Conservation (phyloP, 1,284 basidiomycete genomes). For the Ganoderma leucocontextum region DNA sequence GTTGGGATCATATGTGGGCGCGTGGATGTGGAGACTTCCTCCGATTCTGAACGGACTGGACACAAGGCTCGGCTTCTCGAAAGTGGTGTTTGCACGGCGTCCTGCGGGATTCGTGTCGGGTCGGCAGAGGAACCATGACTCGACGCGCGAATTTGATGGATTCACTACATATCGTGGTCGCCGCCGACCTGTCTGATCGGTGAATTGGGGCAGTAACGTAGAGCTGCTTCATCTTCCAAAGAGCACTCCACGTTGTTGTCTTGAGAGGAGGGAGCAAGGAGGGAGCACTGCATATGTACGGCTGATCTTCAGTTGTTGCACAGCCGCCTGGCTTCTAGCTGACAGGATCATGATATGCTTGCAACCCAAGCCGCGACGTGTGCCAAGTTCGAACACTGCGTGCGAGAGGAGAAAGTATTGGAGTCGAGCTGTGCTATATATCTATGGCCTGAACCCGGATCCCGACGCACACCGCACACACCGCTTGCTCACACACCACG, state of each 20-base stretch:
- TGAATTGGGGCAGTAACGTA: not conserved
- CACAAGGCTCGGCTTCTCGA: not conserved
- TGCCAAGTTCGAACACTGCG: not conserved
- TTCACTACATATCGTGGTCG: not conserved
- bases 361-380: not conserved
- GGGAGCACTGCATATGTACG: not conserved
- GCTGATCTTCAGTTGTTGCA: conserved; percentile 5
- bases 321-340: conserved; percentile 5
- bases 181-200: conserved; percentile 3
- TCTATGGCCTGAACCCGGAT: conserved; percentile 15
- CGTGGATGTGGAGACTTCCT: not conserved
- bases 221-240: not conserved
- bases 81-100: conserved; percentile 2
- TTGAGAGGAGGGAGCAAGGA: not conserved
- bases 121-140: conserved; percentile 9
- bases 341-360: conserved; percentile 8
- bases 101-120: conserved; percentile 18
- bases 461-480: not conserved
- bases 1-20: not conserved
- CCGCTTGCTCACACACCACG: conserved; percentile 1
- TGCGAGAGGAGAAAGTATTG: conserved; percentile 2
- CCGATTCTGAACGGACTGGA: conserved; percentile 2
- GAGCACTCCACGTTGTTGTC: not conserved
- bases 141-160: conserved; percentile 13
- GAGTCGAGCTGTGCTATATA: conserved; percentile 5